Base-by-base conservation (phyloP, 345 rosid species). In the Salix arbutifolia region DNA sequence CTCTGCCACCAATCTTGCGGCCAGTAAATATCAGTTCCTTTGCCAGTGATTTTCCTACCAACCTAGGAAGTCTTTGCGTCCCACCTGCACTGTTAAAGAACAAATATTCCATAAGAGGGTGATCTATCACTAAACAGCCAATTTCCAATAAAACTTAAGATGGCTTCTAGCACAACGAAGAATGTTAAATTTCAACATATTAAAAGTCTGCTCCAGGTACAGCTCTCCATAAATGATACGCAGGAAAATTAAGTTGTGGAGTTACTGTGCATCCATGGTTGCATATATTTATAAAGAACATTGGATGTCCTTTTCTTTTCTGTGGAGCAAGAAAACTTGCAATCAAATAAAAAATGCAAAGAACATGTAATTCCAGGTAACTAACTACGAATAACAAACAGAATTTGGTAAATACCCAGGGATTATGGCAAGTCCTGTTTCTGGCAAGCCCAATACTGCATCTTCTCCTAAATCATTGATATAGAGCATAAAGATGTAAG, bases 341-440 rank as follows among this genome's bases (percentile, higher is more conserved):
- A 69, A 14, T 60, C 74, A 72, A 44, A 46, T 21, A 60, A 31
- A 70, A 76, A 42, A 25, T 33, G 40, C 30, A 74, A 12, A 33
- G 35, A 35, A 9, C 58, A 68, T 60, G 35, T 21, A 70, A 70
- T n/a, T 37, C 4, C 52, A 53, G 37, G 65, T 37, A 70, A 50
- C 13, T 42, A 67, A 58, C 25, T n/a, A 21, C 0, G 40, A 62
- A 42, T 3, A 31, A 21, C 66, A 67, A 50, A 70, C 31, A 70
- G 44, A 46, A 30, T n/a, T 58, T 58, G 35, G 52, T 2, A 68
- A 75, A 65, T 84, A 95, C 97, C 97, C 98, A 18, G 99, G 99
- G 78, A 91, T 91, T 81, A 93, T 90, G 77, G 97, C 99, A 21
- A 95, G 97, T 83, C 96, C 99, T 67, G 98, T 95, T 89, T 95